phyloP scores from a whole-genome alignment of 225 moss, liverwort and hornwort genomes.

The Physcomitrellopsis africana region DNA sequence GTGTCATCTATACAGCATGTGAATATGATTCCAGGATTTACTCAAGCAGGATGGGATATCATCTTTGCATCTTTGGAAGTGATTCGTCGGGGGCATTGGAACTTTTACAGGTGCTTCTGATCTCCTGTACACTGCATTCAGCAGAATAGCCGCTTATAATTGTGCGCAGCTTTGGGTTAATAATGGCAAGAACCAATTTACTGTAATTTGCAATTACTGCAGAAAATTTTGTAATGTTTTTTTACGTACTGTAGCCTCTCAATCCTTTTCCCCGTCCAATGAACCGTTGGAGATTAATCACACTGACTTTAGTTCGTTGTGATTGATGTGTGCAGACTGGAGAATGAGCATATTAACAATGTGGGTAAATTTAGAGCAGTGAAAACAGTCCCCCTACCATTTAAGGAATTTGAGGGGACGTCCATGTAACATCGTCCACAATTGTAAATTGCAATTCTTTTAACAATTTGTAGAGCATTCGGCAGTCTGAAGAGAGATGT shows the following conservation, averaged over 20 bases:
- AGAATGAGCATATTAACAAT: constrained; percentile 65
- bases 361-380: constrained; percentile 59
- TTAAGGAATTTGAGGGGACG: constrained; percentile 58
- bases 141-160: not conserved
- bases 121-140: not conserved
- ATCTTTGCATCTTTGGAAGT: constrained; percentile 83
- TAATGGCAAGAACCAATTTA: no score
- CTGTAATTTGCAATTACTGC: no score
- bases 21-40: constrained; percentile 41
- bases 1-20: constrained; percentile 76
- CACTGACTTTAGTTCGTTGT: not conserved
- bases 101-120: constrained; percentile 65
- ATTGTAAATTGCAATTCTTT: not conserved
- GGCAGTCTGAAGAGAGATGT: not conserved
- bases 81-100: constrained; percentile 88
- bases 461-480: not conserved
- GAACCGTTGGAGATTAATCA: no score
- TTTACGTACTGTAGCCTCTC: no score
- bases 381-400: constrained; percentile 58
- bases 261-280: no score
- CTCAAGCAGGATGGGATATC: constrained; percentile 53
- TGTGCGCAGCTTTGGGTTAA: no score
- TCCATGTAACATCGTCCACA: not conserved
- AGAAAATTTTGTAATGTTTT: no score
- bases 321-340: constrained; percentile 38